phyloP scores from a whole-genome alignment of 192 early-diverging fungal genomes.

The Backusella psychrophila region DNA sequence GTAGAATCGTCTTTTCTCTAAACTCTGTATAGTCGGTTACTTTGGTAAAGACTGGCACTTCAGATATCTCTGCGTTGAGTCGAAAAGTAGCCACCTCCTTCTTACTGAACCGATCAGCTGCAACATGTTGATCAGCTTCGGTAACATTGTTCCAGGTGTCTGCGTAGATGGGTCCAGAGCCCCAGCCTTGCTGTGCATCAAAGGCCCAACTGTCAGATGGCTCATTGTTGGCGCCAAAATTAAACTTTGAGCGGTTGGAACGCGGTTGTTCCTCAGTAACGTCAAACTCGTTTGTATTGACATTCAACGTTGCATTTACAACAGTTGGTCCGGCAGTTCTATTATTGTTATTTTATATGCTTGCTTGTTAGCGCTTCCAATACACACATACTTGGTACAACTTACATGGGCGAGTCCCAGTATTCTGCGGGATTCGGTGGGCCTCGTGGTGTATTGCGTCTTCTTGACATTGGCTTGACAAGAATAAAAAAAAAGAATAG shows the following conservation, averaged over 20 bases:
- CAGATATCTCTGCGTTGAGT: constrained; percentile 18
- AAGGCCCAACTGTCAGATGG: background rate
- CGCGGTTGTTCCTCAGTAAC: background rate
- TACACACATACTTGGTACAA: background rate
- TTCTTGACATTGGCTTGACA: background rate
- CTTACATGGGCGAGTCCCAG: background rate
- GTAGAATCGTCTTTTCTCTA: constrained; percentile 18
- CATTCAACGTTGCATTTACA: constrained; percentile 14
- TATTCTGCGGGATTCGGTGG: background rate
- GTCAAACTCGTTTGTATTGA: constrained; percentile 12
- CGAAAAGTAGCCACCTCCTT: background rate
- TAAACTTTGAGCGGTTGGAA: background rate
- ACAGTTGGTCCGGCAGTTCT: background rate
- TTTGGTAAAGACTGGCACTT: constrained; percentile 17
- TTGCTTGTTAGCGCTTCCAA: too few species aligned
- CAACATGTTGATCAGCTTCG: background rate
- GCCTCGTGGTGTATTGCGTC: background rate
- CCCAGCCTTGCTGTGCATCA: background rate
- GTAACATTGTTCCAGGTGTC: background rate
- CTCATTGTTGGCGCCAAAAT: constrained; percentile 9
- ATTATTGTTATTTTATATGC: background rate
- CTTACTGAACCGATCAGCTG: background rate
- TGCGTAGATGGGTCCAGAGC: background rate
- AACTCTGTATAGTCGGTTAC: constrained; percentile 18
- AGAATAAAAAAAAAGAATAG: too few species aligned